Percentiles rank a stretch among this genome's conserved stretches.
phyloP scores from a whole-genome alignment of 164 flowering plant genomes.

The Sedum album region DNA sequence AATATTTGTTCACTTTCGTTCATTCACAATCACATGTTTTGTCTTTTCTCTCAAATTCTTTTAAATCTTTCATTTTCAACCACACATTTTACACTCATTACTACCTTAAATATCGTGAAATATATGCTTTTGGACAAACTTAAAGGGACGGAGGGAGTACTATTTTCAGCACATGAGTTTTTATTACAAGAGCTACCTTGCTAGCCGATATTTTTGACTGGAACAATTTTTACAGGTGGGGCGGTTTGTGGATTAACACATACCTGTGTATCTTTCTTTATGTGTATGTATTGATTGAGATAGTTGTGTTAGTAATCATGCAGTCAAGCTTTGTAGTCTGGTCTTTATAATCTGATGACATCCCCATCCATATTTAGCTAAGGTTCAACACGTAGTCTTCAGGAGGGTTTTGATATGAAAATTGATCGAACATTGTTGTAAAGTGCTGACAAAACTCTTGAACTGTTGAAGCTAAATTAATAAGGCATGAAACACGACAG shows the following conservation, averaged over 20 bases:
- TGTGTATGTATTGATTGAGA: not conserved
- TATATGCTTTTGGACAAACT: no score
- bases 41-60: no score
- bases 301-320: not conserved
- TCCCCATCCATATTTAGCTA: not conserved
- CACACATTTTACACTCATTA: no score
- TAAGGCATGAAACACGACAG: not conserved
- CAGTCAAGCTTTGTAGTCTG: not conserved
- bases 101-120: no score
- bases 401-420: not conserved
- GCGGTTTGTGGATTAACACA: slow-evolving; percentile 5
- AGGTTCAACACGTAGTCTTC: not conserved
- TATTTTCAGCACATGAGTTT: slow-evolving; percentile 4
- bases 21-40: no score
- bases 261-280: no score
- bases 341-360: not conserved
- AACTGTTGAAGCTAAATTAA: not conserved
- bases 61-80: no score
- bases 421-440: not conserved
- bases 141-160: no score
- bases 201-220: slow-evolving; percentile 5
- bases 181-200: not conserved
- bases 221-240: not conserved
- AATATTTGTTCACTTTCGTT: no score
- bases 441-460: not conserved